Evolutionary conservation across 2,329 filamentous ascomycete genomes (phyloP), one percentile per base, ranked within the genome.

Genomic region (Chrysoporthe cubensis): DNA sequence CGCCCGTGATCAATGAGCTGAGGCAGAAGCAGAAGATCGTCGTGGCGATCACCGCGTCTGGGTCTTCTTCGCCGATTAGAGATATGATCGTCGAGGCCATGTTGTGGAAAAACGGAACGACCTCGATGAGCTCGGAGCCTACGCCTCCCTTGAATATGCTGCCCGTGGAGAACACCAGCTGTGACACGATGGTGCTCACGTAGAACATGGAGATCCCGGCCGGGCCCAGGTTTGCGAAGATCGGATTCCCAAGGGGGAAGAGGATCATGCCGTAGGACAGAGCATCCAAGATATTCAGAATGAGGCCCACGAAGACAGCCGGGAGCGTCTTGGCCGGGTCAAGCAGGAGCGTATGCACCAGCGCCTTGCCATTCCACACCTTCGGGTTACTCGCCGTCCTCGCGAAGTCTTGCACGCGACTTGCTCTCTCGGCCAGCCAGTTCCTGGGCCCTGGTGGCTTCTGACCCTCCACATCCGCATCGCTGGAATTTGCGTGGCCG

Each of bases 141-240:
- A 99, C 89, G 3, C 93, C 94, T 18, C 96, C 95, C 72, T 87
- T 91, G 81, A 99, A 99, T 44, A 93, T 89, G 74, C 94, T 97
- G 0, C 93, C 91, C 26, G 86, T 85, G 0, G 95, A 97, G 77
- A 95, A 98, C 18, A 93, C 91, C 63, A 99, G 79, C 77, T 99
- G 96, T 0, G 96, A 92, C 52, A 98, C 87, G 71, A 99, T 97
- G 67, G 94, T 97, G 84, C 94, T 97, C 73, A 99, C 92, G 78
- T 98, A 99, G 81, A 98, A 99, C 80, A 99, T 97, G 0, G 96
- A 97, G 66, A 99, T 97, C 34, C 96, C 96, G 66, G 97, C 95
- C 0, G 95, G 90, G 1, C 95, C 96, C 7, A 98, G 87, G 70
- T 91, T 87, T 40, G 91, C 88, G 77, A 99, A 99, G 26, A 97